Base-by-base conservation (phyloP, 345 rosid genomes). In the Cardamine occulta region DNA sequence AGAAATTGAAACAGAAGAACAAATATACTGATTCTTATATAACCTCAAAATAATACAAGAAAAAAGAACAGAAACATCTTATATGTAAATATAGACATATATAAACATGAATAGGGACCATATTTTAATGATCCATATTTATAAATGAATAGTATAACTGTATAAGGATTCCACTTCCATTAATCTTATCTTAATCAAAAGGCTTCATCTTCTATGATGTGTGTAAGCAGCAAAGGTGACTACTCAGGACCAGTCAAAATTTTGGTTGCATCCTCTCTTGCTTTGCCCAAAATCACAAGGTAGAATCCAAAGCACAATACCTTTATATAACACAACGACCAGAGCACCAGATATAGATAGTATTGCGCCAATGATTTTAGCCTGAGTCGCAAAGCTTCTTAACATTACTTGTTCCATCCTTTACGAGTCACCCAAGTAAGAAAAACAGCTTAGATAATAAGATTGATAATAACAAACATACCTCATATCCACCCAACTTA, bases 281-380 rank as follows among this genome's bases (percentile, higher is more conserved):
- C 82, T 55, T 81, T 64, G 6, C 84, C 86, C 86, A 80, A 75
- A 35, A 80, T 59, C 59, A 72, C 66, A 26, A 52, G 61, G 47
- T 72, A 72, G 45, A 61, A 73, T 1, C 77, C 24, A 32, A 68
- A 28, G 57, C 79, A 19, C 45, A 84, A 64, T 40, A 84, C 81
- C 74, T 40, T 59, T 78, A 32, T 59, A 78, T 2, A 72, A 68
- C 2, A 78, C 74, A 37, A 66, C 28, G 56, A 78, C 69, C 31
- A 78, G 59, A 60, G 81, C 78, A 66, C 81, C 81, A 23, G 74
- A 49, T 65, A 72, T 78, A 49, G 77, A 78, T 48, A 72, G 49
- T 49, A 78, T 48, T 0, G 78, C 58, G 57, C 81, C 74, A 52
- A 72, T 66, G 66, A 72, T 60, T 59, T 78, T 78, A 40, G 81